Base-by-base conservation (phyloP, 2,329 filamentous ascomycete genomes). In the Arthrobotrys conoides region DNA sequence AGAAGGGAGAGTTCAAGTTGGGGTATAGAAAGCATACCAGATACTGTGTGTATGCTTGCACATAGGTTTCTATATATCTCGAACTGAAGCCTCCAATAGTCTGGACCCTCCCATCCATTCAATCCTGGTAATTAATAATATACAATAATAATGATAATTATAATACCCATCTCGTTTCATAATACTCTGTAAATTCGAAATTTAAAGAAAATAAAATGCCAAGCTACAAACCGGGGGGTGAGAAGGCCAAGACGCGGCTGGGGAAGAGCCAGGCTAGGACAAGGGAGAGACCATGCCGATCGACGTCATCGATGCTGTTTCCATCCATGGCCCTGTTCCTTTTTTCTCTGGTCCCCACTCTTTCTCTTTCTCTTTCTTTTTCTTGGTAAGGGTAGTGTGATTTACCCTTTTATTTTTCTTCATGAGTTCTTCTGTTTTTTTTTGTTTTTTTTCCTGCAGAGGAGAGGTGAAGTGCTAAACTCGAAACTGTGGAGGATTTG, bases 301-400 rank as follows among this genome's bases (percentile, higher is more conserved):
- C 72, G 72, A 76, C 72, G 72, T 76, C 72, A 76, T 76, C 59
- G 72, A 63, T 76, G 72, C 72, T 38, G 65, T 66, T 76, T 76
- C 72, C 72, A 66, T 36, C 64, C 46, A 53, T 24, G 41, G 61
- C 36, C 18, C 24, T 51, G 48, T 24, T 51, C 48, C 27, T n/a
- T n/a, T n/a, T n/a, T n/a, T n/a, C n/a, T n/a, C n/a, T n/a, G n/a
- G 48, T 51, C 48, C 22, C 48, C 48, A 51, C 48, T 51, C 46
- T 49, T 48, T 48, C n/a, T 6, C n/a, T 48, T 48, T 20, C n/a
- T n/a, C n/a, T 48, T n/a, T 49, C 20, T 20, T 10, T 12, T 24
- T 49, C 20, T 49, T 49, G 27, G 27, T 3, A 30, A 30, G 27
- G 27, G 27, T 3, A 30, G 27, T 30, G 27, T 30, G 27, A 30